Evolutionary conservation across 805 yeast genomes (phyloP), one percentile per base, ranked within the genome.

Genomic region (Scheffersomyces stipitis): DNA sequence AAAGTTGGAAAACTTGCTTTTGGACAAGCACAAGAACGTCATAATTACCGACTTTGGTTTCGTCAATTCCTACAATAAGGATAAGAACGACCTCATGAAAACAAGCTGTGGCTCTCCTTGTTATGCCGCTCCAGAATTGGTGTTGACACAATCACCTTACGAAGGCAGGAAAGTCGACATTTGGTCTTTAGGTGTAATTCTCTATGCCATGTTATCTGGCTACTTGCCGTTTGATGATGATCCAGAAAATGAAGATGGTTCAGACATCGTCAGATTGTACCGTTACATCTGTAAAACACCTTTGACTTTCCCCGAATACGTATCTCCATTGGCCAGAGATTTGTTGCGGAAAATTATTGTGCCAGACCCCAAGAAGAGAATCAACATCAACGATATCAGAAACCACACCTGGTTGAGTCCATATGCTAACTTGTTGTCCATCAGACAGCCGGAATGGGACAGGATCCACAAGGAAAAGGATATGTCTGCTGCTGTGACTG

Each of bases 31-130:
- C 64, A 86, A 83, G 54, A 88, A 88, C 60, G 78, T 89, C 42
- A 75, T 89, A 34, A 87, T 89, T 36, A 83, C 95, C 13, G 97
- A 89, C 64, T 89, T 89, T 60, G 97, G 97, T 0, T 93, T 93
- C 63, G 99, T 95, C 26, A 93, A 93, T 62, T 83, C 91, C 18
- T 93, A 82, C 64, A 66, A 64, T 32, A 62, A 64, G 24, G 74
- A 72, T 15, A 75, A 63, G 37, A 58, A 74, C 46, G 96, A 88
- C 58, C 66, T 87, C 30, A 93, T 91, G 98, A 82, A 81, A 56
- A 91, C 98, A 1, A 80, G 90, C 26, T 91, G 99, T 61, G 99
- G 99, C 1, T 87, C 96, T 3, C 99, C 99, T 1, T 91, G 99
- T 60, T 91, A 91, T 62, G 99, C 99, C 0, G 99, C 99, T 1